Evolutionary conservation across 2,329 filamentous ascomycete genomes (phyloP).

Genomic region (Alternaria hordeiaustralica): DNA sequence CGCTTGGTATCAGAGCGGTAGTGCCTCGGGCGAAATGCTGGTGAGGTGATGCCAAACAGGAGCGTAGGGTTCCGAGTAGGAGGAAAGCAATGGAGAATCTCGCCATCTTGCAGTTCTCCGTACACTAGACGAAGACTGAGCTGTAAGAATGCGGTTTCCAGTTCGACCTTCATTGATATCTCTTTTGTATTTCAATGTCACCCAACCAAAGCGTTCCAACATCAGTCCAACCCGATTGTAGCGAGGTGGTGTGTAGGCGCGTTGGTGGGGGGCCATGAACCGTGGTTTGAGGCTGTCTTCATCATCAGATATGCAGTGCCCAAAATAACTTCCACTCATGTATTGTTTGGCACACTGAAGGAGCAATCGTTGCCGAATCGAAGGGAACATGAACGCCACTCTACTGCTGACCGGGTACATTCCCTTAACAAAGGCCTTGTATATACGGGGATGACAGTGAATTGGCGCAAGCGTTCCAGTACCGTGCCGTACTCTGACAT

Average conservation of each 20-base stretch:
- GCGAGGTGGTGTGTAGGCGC: not conserved
- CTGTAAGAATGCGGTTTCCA: not conserved
- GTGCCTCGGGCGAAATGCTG: conserved; percentile 11
- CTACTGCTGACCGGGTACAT: not conserved
- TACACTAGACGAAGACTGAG: not conserved
- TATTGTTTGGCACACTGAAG: not conserved
- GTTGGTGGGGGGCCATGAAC: not conserved
- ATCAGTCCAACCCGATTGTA: not conserved
- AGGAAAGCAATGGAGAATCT: not conserved
- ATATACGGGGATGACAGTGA: conserved; percentile 3
- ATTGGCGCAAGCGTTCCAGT: not conserved
- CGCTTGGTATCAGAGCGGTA: conserved; percentile 31
- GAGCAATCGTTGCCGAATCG: not conserved
- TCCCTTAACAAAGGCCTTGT: conserved; percentile 1
- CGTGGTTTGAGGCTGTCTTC: not conserved
- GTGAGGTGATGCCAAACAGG: conserved; percentile 5
- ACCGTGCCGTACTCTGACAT: not conserved
- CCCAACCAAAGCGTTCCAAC: not conserved
- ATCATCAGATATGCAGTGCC: not conserved
- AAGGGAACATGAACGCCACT: not conserved
- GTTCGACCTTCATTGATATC: not conserved
- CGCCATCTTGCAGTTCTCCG: conserved; percentile 18
- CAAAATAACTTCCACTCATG: not conserved
- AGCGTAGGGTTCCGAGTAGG: conserved; percentile 11
- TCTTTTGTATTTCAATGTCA: not conserved